phyloP scores from a whole-genome alignment of 169 alveolate genomes.

The Plasmodium adleri region DNA sequence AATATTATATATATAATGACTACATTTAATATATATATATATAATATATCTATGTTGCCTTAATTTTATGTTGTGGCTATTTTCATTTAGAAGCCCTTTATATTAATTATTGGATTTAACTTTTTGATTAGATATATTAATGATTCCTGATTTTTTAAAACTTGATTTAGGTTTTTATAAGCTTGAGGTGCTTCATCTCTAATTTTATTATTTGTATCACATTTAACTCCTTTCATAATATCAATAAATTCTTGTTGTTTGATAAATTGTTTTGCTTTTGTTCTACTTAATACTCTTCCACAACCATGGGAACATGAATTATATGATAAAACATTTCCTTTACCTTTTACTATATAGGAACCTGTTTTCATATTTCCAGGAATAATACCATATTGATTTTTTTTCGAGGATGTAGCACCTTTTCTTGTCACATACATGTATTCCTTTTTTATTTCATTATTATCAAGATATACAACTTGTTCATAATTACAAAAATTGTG shows the following conservation, averaged over 20 bases:
- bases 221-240: conserved; percentile 70
- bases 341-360: conserved; percentile 56
- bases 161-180: conserved; percentile 79
- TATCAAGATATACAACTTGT: conserved; percentile 62
- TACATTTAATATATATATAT: too few relatives aligned
- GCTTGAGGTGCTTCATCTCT: conserved; percentile 87
- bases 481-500: conserved; percentile 85
- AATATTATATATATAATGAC: neutral
- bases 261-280: conserved; percentile 80
- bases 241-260: conserved; percentile 80
- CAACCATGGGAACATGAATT: conserved; percentile 86
- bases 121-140: conserved; percentile 76
- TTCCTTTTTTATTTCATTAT: conserved; percentile 76
- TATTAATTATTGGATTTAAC: conserved; percentile 80
- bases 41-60: too few relatives aligned
- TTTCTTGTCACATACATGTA: conserved; percentile 83
- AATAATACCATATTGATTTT: conserved; percentile 83
- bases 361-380: conserved; percentile 82
- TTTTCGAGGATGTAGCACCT: conserved; percentile 81
- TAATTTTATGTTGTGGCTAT: too few relatives aligned
- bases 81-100: conserved; percentile 76
- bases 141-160: conserved; percentile 70
- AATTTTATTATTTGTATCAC: conserved; percentile 59
- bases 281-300: conserved; percentile 83
- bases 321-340: conserved; percentile 75